Evolutionary conservation across 225 moss, liverwort and hornwort species (phyloP).

Genomic region (Bryoerythrophyllum caledonicum): DNA sequence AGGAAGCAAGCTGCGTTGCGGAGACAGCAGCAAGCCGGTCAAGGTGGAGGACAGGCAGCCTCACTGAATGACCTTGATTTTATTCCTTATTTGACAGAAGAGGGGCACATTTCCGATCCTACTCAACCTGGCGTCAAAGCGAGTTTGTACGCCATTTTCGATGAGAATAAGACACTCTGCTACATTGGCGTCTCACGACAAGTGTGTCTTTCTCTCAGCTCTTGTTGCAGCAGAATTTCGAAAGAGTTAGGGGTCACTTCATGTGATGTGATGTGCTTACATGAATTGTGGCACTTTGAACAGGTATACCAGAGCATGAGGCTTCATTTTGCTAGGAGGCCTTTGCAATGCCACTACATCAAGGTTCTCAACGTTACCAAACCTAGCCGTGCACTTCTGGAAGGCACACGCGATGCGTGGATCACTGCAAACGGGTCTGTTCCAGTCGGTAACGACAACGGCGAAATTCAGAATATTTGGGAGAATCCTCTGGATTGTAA

Average conservation of each 20-base stretch:
- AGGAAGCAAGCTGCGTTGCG: conserved; percentile 74
- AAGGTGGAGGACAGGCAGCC: conserved; percentile 32
- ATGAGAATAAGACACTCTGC: conserved; percentile 65
- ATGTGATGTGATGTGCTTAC: background rate
- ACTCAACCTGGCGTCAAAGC: conserved; percentile 82
- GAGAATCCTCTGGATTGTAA: conserved; percentile 92
- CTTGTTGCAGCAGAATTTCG: background rate
- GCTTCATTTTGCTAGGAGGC: conserved; percentile 94
- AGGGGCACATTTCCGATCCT: conserved; percentile 70
- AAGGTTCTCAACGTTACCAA: conserved; percentile 80
- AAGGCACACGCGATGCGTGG: conserved; percentile 89
- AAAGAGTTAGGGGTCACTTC: background rate
- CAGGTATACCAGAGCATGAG: conserved; percentile 96
- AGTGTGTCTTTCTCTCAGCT: conserved; percentile 29
- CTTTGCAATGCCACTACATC: conserved; percentile 74
- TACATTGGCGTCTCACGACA: conserved; percentile 90
- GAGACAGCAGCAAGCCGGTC: conserved; percentile 63
- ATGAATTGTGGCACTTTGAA: background rate
- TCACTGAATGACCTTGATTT: conserved; percentile 53
- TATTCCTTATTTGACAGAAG: conserved; percentile 65
- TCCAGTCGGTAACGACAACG: conserved; percentile 89
- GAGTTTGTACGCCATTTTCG: conserved; percentile 87
- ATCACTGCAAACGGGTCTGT: conserved; percentile 63
- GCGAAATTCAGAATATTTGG: conserved; percentile 82
- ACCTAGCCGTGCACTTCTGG: conserved; percentile 89